These are phyloP conservation scores for Phlegmacium glaucopus DNA, from an alignment of 768 basidiomycete species.

Conservation along the genomic window DNA sequence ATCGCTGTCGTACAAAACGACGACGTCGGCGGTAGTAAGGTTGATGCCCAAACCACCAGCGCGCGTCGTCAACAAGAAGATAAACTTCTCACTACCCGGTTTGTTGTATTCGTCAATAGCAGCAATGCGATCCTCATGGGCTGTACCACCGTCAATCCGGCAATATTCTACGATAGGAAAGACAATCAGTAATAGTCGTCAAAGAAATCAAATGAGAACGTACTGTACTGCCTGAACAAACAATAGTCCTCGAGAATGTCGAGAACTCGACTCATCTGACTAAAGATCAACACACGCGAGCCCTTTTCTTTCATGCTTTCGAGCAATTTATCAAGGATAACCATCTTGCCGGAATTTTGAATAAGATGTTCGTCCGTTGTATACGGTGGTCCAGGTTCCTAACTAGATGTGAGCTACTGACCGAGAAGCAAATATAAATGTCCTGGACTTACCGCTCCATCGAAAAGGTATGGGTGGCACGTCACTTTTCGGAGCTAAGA, in stretches of 20 bases:
- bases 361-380: constrained; percentile 97
- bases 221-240: constrained; percentile 85
- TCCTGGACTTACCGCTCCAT: constrained; percentile 53
- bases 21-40: constrained; percentile 90
- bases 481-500: constrained; percentile 76
- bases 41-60: constrained; percentile 98
- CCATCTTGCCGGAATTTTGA: constrained; percentile 95
- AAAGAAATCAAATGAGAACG: constrained; percentile 24
- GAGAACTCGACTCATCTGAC: constrained; percentile 98
- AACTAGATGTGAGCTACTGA: too few species aligned
- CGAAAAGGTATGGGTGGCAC: constrained; percentile 90
- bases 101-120: constrained; percentile 99
- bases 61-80: constrained; percentile 94
- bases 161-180: constrained; percentile 69
- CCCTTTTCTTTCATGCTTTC: constrained; percentile 86
- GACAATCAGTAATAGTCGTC: constrained; percentile 1
- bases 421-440: too few species aligned
- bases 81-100: constrained; percentile 90
- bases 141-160: constrained; percentile 93
- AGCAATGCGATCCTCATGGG: constrained; percentile 92
- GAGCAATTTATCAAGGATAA: constrained; percentile 93
- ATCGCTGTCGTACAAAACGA: constrained; percentile 94
- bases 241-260: constrained; percentile 99
- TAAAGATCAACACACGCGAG: constrained; percentile 96
- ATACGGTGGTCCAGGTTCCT: constrained; percentile 95